Evolutionary conservation across 139 green algal species (phyloP), one percentile per base, ranked within the genome.

Genomic region (Eudorina sp.): DNA sequence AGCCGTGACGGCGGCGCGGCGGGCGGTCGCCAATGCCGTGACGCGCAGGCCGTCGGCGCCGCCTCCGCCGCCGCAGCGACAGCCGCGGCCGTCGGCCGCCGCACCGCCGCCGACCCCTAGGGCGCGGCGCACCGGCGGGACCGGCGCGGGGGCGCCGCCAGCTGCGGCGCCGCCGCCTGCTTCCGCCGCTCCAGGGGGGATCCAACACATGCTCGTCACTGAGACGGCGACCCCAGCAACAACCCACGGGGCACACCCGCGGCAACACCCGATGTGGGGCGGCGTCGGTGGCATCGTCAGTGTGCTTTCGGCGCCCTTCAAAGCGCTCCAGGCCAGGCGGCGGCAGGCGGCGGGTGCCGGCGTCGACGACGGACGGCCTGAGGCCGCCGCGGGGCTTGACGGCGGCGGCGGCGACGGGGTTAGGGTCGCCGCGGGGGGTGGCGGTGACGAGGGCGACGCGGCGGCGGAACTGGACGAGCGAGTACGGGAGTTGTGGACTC

Each of bases 391-490:
- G 14, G 68, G 21, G 27, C 11, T 40, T 29, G 62, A 29, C 40
- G 68, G 31, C 25, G 68, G 40, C 68, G 68, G 25, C 43, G 70
- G 40, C 70, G 19, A 5, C 1, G 70, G 29, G 40, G 70, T 14
- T 36, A 41, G 4, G 40, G 43, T 9, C 70, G 43, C 40, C 16
- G 69, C 38, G 38, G 40, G 38, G 9, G 43, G 14, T 1, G 41
- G 43, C n/a, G n/a, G n/a, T n/a, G n/a, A n/a, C n/a, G n/a, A n/a
- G n/a, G n/a, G n/a, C n/a, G 45, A 41, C 0, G 14, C 31, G 34
- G 75, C 46, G 48, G 34, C 18, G 48, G 75, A 83, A 31, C 75
- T 83, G n/a, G 75, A 83, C 48, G 75, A 53, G 25, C 31, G 31
- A 51, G 18, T 83, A 36, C 18, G 34, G 48, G 31, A 31, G 31